phyloP scores from a whole-genome alignment of 106 monocot species.

The Acanthochlamys bracteata region DNA sequence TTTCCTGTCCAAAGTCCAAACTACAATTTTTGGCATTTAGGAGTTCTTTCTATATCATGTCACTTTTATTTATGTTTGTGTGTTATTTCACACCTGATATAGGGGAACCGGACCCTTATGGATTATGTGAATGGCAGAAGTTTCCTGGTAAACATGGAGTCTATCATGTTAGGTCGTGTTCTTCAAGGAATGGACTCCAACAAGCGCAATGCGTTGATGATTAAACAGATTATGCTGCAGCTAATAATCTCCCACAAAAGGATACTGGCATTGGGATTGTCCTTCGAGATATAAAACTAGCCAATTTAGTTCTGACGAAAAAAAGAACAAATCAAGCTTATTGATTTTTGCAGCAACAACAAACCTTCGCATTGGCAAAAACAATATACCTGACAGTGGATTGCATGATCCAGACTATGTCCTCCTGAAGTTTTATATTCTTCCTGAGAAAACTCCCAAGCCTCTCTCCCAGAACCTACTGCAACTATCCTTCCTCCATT shows the following conservation, averaged over 20 bases:
- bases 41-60: background rate
- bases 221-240: conserved; percentile 93
- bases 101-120: conserved; percentile 66
- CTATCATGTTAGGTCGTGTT: conserved; percentile 64
- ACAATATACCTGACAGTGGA: conserved; percentile 62
- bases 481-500: conserved; percentile 88
- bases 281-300: conserved; percentile 89
- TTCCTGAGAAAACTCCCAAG: conserved; percentile 81
- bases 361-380: conserved; percentile 94
- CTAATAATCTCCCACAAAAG: conserved; percentile 71
- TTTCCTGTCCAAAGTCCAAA: too few relatives aligned
- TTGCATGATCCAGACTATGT: conserved; percentile 86
- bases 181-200: conserved; percentile 64
- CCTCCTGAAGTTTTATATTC: conserved; percentile 79
- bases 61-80: background rate
- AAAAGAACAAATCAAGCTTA: conserved; percentile 85
- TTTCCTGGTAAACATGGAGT: conserved; percentile 81
- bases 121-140: conserved; percentile 62
- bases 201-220: conserved; percentile 64
- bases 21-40: too few relatives aligned
- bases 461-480: conserved; percentile 86
- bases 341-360: conserved; percentile 94
- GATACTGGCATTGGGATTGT: conserved; percentile 82
- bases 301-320: conserved; percentile 81
- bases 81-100: conserved; percentile 3